Conservation (phyloP, 1,284 basidiomycete species). For the Hypsizygus ulmarius region DNA sequence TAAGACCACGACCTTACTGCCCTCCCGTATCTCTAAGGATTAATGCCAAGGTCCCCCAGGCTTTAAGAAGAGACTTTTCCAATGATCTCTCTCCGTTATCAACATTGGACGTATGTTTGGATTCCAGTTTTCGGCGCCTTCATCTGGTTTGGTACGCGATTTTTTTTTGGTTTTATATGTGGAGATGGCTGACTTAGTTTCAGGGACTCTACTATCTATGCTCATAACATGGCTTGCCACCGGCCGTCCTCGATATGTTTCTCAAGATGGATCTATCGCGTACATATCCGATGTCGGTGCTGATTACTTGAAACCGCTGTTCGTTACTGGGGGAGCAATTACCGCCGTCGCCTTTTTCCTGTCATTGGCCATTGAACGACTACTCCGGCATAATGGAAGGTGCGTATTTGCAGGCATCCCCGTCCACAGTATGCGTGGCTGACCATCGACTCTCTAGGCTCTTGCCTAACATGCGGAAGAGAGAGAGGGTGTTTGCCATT, state of each 20-base stretch:
- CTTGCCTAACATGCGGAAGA: conserved; percentile 51
- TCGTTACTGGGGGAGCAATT: conserved; percentile 58
- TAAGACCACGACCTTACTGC: too few relatives aligned
- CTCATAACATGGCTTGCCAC: conserved; percentile 59
- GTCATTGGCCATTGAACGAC: conserved; percentile 56
- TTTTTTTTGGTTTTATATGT: conserved; percentile 2
- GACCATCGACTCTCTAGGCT: conserved; percentile 38
- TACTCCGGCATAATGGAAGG: conserved; percentile 62
- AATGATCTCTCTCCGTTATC: conserved; percentile 2
- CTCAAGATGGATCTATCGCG: conserved; percentile 53
- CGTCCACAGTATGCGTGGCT: neutral
- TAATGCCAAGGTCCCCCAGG: neutral
- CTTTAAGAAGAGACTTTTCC: neutral
- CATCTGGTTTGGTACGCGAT: conserved; percentile 59
- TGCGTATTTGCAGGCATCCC: conserved; percentile 22
- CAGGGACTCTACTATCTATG: conserved; percentile 62
- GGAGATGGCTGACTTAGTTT: conserved; percentile 3
- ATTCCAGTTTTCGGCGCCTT: conserved; percentile 57
- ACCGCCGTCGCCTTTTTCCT: conserved; percentile 62
- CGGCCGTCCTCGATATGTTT: conserved; percentile 37
- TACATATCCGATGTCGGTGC: conserved; percentile 78
- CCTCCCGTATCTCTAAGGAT: too few relatives aligned
- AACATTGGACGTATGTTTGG: conserved; percentile 62
- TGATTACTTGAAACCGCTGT: conserved; percentile 67
- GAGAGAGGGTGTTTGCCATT: conserved; percentile 52